A percentile compares a stretch with the other conserved stretches of the same genome.
phyloP scores from a whole-genome alignment of 2,329 filamentous ascomycete species.

The Tolypocladium ophioglossoides region DNA sequence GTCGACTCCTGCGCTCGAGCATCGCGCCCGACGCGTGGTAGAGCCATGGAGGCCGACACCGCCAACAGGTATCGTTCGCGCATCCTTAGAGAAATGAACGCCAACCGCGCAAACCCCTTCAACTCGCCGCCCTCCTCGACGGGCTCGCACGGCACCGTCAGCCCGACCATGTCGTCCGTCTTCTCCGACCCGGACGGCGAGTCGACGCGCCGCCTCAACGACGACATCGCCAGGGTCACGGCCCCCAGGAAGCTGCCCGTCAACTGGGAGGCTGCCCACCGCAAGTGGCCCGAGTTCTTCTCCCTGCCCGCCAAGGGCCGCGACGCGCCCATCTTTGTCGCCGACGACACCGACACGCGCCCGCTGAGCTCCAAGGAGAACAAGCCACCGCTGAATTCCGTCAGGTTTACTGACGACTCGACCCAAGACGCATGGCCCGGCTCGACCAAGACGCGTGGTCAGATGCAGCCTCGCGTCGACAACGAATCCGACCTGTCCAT shows the following conservation, averaged over 20 bases:
- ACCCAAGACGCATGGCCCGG: conserved; percentile 29
- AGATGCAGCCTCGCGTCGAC: conserved; percentile 45
- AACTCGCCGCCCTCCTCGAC: conserved; percentile 49
- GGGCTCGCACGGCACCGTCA: conserved; percentile 45
- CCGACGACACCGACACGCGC: conserved; percentile 23
- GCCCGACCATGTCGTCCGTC: conserved; percentile 41
- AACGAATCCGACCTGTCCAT: conserved; percentile 39
- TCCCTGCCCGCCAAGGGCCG: conserved; percentile 24
- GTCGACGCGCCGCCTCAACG: conserved; percentile 39
- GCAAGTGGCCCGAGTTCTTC: conserved; percentile 43
- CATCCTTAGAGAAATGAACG: conserved; percentile 40
- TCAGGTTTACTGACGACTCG: conserved; percentile 29
- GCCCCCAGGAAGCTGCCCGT: conserved; percentile 27
- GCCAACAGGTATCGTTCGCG: conserved; percentile 33
- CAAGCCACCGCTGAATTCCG: conserved; percentile 22
- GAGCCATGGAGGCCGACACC: conserved; percentile 31
- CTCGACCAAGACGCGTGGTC: conserved; percentile 31
- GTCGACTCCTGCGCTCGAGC: background rate
- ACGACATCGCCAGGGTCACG: conserved; percentile 35
- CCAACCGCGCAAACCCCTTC: conserved; percentile 44
- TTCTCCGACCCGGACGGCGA: conserved; percentile 43
- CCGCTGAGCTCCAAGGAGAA: conserved; percentile 34
- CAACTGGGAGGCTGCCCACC: conserved; percentile 34
- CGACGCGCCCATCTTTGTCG: conserved; percentile 13
- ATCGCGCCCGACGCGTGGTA: conserved; percentile 4